Base-by-base conservation (phyloP, 129 eudicot species). In the Flaveria ramosissima region DNA sequence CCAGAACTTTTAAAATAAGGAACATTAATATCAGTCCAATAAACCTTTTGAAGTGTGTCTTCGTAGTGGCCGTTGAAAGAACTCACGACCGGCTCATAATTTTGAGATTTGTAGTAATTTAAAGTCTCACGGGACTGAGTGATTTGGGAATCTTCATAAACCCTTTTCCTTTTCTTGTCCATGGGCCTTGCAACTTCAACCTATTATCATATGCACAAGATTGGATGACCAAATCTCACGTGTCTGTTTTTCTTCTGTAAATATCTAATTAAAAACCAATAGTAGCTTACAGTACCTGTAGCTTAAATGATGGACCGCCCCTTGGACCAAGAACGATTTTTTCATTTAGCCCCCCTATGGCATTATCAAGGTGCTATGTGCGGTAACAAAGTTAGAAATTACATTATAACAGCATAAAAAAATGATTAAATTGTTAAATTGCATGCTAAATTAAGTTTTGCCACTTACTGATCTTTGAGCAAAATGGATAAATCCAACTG, bases 121-220 rank as follows among this genome's bases (percentile, higher is more conserved):
- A 71, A 73, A 70, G 76, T 57, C 70, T 79, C 88, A 53, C 53
- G 84, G 15, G 84, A 42, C 69, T 68, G 79, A 47, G 71, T 87
- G 85, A 73, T 78, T 72, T 81, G 85, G 50, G 84, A 63, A 55
- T 87, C 87, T 68, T 89, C 97, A 77, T 80, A 81, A 76, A 73
- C 84, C 76, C 92, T 84, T 76, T 92, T 92, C 86, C 82, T 87
- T 82, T 83, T 92, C 78, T 82, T 92, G 57, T 85, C 96, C 79
- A 82, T 78, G 55, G 97, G 97, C 80, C 92, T 92, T 74, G 97
- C 97, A 80, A 89, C 89, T 87, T 92, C 96, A 78, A 92, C 89
- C 97, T 92, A 77, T 45, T 55, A 11, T 55, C 50, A 71, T 62
- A 50, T 3, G 75, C 27, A 77, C 13, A 69, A 64, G 24, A 59